Evolutionary conservation across 768 basidiomycete genomes (phyloP).

Genomic region (Russula compacta): DNA sequence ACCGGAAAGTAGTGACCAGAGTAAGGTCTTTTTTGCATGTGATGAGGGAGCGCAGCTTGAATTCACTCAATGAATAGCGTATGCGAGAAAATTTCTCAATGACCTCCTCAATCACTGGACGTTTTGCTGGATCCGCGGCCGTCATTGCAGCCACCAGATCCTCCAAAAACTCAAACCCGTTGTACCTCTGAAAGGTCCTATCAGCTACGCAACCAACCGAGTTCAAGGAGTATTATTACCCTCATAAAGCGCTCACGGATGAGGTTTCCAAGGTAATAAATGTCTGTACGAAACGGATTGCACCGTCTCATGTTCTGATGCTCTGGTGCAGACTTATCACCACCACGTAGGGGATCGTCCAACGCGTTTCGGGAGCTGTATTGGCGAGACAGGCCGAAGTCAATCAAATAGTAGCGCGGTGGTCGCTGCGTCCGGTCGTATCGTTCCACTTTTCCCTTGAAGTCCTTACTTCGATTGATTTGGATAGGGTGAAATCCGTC

Average conservation of each 20-base stretch:
- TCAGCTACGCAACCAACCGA: constrained; percentile 13
- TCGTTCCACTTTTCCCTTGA: background rate
- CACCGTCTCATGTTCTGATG: constrained; percentile 16
- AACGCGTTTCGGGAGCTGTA: constrained; percentile 22
- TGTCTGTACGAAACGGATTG: constrained; percentile 24
- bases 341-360: constrained; percentile 10
- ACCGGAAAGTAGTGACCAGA: background rate
- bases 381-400: constrained; percentile 1
- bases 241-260: constrained; percentile 26
- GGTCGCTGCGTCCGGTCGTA: constrained; percentile 20
- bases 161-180: constrained; percentile 22
- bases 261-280: background rate
- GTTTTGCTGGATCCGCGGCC: background rate
- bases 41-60: background rate
- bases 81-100: background rate
- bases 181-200: constrained; percentile 16
- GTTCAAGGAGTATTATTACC: constrained; percentile 17
- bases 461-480: background rate
- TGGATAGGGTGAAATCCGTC: background rate
- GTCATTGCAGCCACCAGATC: constrained; percentile 17
- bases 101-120: background rate
- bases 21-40: background rate
- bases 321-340: constrained; percentile 33
- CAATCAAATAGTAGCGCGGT: constrained; percentile 22
- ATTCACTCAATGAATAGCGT: background rate